A percentile compares a stretch with the other conserved stretches of the same genome.
Conservation (phyloP, 768 basidiomycete species). For the Podaxis mareebaensis region DNA sequence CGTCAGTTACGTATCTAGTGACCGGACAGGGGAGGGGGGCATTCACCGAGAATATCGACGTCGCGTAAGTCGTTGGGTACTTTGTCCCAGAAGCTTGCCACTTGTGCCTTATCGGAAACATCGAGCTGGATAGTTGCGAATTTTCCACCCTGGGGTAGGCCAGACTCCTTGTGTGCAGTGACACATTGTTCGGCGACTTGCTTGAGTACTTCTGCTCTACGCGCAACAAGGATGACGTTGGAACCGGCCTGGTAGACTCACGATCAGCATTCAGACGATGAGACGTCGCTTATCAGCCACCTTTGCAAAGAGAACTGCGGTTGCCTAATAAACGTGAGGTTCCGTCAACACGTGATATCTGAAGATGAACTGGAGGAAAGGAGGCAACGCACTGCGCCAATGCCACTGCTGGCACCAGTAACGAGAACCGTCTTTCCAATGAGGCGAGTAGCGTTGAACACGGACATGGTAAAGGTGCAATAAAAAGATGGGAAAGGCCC, state of each 20-base stretch:
- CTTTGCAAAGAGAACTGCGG: constrained; percentile 88
- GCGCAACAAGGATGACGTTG: constrained; percentile 83
- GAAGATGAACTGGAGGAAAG: not conserved
- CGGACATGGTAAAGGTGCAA: constrained; percentile 50
- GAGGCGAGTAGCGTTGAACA: constrained; percentile 82
- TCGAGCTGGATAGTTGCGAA: constrained; percentile 76
- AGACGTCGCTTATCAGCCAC: constrained; percentile 34
- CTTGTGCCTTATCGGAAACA: constrained; percentile 73
- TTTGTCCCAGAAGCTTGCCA: constrained; percentile 68
- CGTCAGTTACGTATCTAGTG: not conserved
- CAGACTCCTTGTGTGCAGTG: constrained; percentile 71
- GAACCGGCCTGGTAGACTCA: constrained; percentile 66
- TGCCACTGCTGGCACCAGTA: constrained; percentile 89
- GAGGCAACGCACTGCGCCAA: constrained; percentile 71
- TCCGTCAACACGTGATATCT: not conserved
- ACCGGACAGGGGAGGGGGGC: not conserved
- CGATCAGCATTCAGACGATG: not conserved
- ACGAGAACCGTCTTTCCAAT: constrained; percentile 84
- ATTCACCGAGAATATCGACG: constrained; percentile 82
- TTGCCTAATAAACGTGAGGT: constrained; percentile 50
- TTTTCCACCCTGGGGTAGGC: constrained; percentile 73
- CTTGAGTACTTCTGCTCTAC: constrained; percentile 72
- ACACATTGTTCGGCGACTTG: constrained; percentile 67
- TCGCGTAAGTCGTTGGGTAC: constrained; percentile 68
- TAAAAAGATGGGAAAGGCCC: not conserved